Percentiles rank a stretch among this genome's conserved stretches.
phyloP scores from a whole-genome alignment of 202 grass and related monocot species.

The Brachypodium distachyon region DNA sequence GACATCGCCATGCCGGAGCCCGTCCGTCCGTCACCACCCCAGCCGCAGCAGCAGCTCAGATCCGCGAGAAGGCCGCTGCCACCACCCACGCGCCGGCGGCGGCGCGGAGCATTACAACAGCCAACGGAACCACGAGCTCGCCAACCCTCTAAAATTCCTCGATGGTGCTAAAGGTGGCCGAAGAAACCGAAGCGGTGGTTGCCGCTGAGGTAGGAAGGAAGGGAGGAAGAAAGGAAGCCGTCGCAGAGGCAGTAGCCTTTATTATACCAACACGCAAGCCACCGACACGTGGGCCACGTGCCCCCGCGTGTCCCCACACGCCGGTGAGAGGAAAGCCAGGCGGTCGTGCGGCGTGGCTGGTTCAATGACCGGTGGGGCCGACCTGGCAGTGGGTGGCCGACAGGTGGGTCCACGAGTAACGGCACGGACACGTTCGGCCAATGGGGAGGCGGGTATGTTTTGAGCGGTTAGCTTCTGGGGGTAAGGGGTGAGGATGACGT shows the following conservation, averaged over 20 bases:
- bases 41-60: conserved; percentile 9
- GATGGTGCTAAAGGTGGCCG: too few species aligned
- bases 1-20: neutral
- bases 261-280: conserved; percentile 20
- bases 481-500: neutral
- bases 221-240: too few species aligned
- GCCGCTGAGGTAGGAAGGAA: neutral
- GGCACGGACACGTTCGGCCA: conserved; percentile 19
- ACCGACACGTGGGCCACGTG: neutral
- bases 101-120: neutral
- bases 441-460: neutral
- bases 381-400: neutral
- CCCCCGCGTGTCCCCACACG: neutral
- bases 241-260: neutral
- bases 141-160: too few species aligned
- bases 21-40: neutral
- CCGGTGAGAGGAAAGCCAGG: neutral
- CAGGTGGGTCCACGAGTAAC: neutral
- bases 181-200: conserved; percentile 35
- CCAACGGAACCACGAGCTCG: neutral
- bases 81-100: neutral
- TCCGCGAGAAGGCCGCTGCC: conserved; percentile 1
- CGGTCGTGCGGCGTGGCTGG: neutral
- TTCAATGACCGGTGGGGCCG: neutral
- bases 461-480: neutral